phyloP scores from a whole-genome alignment of 2,329 filamentous ascomycete species.

The Colletotrichum incanum region DNA sequence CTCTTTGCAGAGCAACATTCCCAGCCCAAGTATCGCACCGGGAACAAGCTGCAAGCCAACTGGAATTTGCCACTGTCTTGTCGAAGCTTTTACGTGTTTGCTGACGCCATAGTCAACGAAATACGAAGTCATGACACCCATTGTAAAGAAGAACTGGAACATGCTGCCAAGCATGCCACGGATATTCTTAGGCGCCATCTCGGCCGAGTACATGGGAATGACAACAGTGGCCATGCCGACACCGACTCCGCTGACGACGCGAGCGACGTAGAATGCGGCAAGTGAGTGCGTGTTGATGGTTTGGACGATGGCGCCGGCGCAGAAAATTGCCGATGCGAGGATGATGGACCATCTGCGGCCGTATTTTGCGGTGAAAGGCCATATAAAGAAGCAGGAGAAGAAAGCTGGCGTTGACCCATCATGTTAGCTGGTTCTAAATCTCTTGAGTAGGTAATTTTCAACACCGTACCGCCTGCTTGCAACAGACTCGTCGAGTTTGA shows the following conservation, averaged over 20 bases:
- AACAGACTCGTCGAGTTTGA: constrained; percentile 59
- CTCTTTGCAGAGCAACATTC: constrained; percentile 66
- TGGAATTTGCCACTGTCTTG: constrained; percentile 66
- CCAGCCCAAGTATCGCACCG: constrained; percentile 61
- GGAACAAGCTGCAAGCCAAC: constrained; percentile 64
- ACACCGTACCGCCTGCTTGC: constrained; percentile 56
- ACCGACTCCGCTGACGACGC: constrained; percentile 54
- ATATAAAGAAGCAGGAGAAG: constrained; percentile 60
- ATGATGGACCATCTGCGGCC: constrained; percentile 59
- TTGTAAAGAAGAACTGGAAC: constrained; percentile 63
- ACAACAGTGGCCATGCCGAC: constrained; percentile 59
- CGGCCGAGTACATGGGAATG: constrained; percentile 62
- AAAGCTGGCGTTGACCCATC: constrained; percentile 50
- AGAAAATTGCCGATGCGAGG: constrained; percentile 60
- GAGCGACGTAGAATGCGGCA: constrained; percentile 56
- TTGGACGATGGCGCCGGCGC: constrained; percentile 59
- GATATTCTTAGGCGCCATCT: constrained; percentile 64
- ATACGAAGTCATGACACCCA: constrained; percentile 59
- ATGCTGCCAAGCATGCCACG: constrained; percentile 60
- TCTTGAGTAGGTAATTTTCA: not conserved
- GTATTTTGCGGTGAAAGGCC: constrained; percentile 59
- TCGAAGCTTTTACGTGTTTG: constrained; percentile 54
- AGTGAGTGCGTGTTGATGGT: constrained; percentile 56
- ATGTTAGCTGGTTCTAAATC: not conserved
- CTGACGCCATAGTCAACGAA: constrained; percentile 63